A percentile compares a stretch with the other conserved stretches of the same genome.
Evolutionary conservation across 2,329 filamentous ascomycete species (phyloP).

Genomic region (Xenosphaeropsis pyriputrescens): DNA sequence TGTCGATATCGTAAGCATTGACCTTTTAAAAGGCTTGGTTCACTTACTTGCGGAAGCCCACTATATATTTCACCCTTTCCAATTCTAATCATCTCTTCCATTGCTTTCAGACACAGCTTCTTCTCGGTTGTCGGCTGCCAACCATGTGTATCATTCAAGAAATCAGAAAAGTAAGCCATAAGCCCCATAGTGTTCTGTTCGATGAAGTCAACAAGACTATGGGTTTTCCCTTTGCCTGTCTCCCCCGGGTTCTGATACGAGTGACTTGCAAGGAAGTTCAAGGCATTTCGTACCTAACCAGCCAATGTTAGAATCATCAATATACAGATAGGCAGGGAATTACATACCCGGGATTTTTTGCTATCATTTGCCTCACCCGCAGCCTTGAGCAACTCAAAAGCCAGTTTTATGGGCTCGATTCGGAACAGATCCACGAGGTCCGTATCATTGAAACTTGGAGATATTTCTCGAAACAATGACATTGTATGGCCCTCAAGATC

Average conservation of each 20-base stretch:
- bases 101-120: conserved; percentile 61
- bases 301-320: conserved; percentile 3
- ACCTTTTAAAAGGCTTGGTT: not conserved
- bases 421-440: conserved; percentile 56
- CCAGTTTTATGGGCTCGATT: conserved; percentile 59
- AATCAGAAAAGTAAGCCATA: conserved; percentile 67
- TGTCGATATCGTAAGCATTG: conserved; percentile 23
- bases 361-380: conserved; percentile 53
- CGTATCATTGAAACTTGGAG: conserved; percentile 51
- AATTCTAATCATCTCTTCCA: conserved; percentile 76
- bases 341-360: conserved; percentile 39
- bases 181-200: conserved; percentile 75
- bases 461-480: conserved; percentile 52
- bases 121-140: conserved; percentile 52
- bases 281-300: conserved; percentile 14
- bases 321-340: not conserved
- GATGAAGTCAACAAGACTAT: conserved; percentile 59
- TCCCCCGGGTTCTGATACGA: conserved; percentile 5
- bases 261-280: conserved; percentile 25
- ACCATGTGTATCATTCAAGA: conserved; percentile 53
- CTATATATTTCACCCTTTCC: conserved; percentile 59
- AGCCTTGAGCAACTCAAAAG: conserved; percentile 69
- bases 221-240: conserved; percentile 24
- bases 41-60: conserved; percentile 79
- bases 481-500: conserved; percentile 52